phyloP scores from a whole-genome alignment of 495 filamentous ascomycete genomes.

The Xylaria nigripes region DNA sequence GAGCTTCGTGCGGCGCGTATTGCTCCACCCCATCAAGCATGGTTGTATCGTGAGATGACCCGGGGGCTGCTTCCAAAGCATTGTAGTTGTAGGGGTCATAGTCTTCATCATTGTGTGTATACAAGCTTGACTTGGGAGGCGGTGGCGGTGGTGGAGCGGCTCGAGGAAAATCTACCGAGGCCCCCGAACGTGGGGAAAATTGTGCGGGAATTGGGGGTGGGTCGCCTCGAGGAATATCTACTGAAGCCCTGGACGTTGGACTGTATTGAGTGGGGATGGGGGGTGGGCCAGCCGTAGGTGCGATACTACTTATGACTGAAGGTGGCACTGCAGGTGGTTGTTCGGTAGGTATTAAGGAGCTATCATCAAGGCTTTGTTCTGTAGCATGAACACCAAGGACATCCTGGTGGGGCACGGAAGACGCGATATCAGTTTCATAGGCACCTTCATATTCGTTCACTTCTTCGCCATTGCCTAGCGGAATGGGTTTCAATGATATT shows the following conservation, averaged over 20 bases:
- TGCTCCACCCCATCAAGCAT: constrained; percentile 26
- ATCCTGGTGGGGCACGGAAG: constrained; percentile 82
- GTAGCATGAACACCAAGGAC: constrained; percentile 75
- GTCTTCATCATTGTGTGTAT: constrained; percentile 53
- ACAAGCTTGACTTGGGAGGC: constrained; percentile 37
- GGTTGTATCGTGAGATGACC: constrained; percentile 13
- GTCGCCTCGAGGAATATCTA: constrained; percentile 61
- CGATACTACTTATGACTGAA: constrained; percentile 34
- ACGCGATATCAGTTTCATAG: constrained; percentile 95
- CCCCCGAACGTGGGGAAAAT: constrained; percentile 41
- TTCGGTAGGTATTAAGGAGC: constrained; percentile 32
- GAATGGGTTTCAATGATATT: constrained; percentile 29
- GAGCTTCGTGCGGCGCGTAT: constrained; percentile 43
- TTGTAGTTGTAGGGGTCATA: constrained; percentile 69
- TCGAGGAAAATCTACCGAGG: constrained; percentile 55
- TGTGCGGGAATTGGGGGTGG: constrained; percentile 53
- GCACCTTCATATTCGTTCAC: constrained; percentile 94
- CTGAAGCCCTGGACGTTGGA: constrained; percentile 43
- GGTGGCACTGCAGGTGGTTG: constrained; percentile 36
- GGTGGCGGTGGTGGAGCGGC: constrained; percentile 59
- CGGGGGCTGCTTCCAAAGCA: constrained; percentile 21
- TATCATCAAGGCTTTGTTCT: constrained; percentile 61
- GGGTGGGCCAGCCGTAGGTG: constrained; percentile 42
- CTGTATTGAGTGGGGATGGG: constrained; percentile 51
- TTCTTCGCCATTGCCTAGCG: constrained; percentile 60